phyloP scores from a whole-genome alignment of 129 eudicot species.

The Pittosporum tobira region DNA sequence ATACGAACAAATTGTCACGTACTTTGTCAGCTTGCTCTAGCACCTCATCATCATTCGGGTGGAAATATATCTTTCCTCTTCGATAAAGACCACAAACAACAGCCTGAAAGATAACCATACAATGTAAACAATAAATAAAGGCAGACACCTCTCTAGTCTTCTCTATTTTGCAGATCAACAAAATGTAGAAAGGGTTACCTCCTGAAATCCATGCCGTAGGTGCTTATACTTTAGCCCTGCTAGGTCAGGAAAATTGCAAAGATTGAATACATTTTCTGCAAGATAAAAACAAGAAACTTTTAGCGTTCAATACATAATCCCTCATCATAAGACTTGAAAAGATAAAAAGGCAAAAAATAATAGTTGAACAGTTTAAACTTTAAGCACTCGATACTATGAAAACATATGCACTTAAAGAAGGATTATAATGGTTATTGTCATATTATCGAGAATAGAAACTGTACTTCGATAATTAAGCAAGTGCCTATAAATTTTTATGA shows the following conservation, averaged over 20 bases:
- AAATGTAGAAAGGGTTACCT: constrained; percentile 34
- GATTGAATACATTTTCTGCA: constrained; percentile 96
- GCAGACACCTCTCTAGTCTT: not conserved
- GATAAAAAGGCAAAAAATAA: not conserved
- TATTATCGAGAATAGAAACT: constrained; percentile 12
- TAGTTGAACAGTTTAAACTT: not conserved
- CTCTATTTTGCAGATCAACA: not conserved
- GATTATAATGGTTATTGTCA: constrained; percentile 4
- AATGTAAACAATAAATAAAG: not conserved
- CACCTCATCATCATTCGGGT: constrained; percentile 82
- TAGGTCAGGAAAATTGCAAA: constrained; percentile 70
- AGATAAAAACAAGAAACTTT: constrained; percentile 12
- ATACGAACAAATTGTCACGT: constrained; percentile 17
- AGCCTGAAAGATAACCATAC: constrained; percentile 44
- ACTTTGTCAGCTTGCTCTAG: constrained; percentile 79
- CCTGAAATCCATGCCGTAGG: constrained; percentile 73
- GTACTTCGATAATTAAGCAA: constrained; percentile 93
- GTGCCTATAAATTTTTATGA: constrained; percentile 86
- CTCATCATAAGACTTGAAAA: constrained; percentile 1
- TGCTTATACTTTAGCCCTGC: constrained; percentile 61
- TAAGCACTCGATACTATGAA: constrained; percentile 1
- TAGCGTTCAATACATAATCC: constrained; percentile 3
- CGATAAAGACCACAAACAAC: constrained; percentile 84
- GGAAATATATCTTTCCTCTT: constrained; percentile 60
- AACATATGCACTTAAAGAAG: constrained; percentile 1